Conservation (phyloP, 306 rosid species). For the Geum urbanum region DNA sequence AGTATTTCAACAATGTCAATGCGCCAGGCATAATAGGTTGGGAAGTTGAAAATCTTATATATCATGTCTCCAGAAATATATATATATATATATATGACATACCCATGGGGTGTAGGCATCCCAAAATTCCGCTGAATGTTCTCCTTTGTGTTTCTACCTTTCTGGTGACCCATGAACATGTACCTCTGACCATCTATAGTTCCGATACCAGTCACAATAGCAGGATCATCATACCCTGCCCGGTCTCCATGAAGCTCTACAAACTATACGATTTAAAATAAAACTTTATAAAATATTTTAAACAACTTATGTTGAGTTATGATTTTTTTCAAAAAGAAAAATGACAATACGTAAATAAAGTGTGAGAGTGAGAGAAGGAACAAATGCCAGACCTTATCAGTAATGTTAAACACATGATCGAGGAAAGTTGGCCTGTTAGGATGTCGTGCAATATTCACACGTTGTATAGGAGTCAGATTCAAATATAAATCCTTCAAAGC, state of each 20-base stretch:
- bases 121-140: constrained; percentile 90
- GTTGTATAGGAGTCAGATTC: constrained; percentile 75
- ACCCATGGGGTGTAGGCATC: constrained; percentile 99
- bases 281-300: constrained; percentile 15
- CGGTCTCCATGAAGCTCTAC: constrained; percentile 98
- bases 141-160: constrained; percentile 96
- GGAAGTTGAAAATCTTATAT: constrained; percentile 9
- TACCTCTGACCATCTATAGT: constrained; percentile 72
- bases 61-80: not conserved
- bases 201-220: constrained; percentile 91
- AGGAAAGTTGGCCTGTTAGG: constrained; percentile 97
- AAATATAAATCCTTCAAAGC: constrained; percentile 65
- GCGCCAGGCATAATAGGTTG: constrained; percentile 7
- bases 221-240: constrained; percentile 92
- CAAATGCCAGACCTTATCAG: constrained; percentile 62
- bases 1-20: constrained; percentile 1
- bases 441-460: constrained; percentile 81
- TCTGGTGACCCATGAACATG: constrained; percentile 98
- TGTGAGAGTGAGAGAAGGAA: constrained; percentile 8
- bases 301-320: not conserved
- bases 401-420: constrained; percentile 82
- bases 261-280: constrained; percentile 52
- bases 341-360: constrained; percentile 19
- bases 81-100: constrained; percentile 21
- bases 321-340: not conserved